Percentiles rank a stretch among this genome's conserved stretches.
phyloP scores from a whole-genome alignment of 495 filamentous ascomycete genomes.

The Paragyromitra xinjiangensis region DNA sequence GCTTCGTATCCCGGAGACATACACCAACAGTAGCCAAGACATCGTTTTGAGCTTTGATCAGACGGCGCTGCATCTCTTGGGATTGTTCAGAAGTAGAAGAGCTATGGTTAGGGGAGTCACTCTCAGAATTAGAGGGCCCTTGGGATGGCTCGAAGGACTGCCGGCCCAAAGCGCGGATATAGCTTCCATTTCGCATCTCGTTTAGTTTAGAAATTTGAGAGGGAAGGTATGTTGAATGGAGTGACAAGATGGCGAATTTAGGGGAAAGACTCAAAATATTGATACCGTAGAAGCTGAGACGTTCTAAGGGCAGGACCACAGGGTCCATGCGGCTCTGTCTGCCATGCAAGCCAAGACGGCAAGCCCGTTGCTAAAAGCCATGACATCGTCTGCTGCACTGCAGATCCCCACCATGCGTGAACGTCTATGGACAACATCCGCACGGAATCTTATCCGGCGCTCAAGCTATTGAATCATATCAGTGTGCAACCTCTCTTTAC shows the following conservation, averaged over 20 bases:
- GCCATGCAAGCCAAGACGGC: conserved; percentile 42
- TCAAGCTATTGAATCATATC: neutral
- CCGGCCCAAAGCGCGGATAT: conserved; percentile 56
- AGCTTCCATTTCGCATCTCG: conserved; percentile 56
- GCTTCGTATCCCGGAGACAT: conserved; percentile 54
- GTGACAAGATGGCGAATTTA: neutral
- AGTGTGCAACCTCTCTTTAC: neutral
- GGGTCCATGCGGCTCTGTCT: conserved; percentile 35
- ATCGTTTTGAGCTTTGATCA: conserved; percentile 57
- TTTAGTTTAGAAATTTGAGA: neutral
- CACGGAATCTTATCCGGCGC: neutral
- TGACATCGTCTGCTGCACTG: conserved; percentile 36
- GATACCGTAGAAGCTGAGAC: conserved; percentile 15
- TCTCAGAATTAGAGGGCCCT: conserved; percentile 38
- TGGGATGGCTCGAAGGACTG: conserved; percentile 57
- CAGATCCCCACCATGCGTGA: conserved; percentile 31
- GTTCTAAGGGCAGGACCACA: neutral
- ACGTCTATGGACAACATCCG: conserved; percentile 2
- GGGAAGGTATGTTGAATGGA: neutral
- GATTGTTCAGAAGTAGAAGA: conserved; percentile 50
- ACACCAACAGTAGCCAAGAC: conserved; percentile 57
- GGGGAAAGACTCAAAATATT: neutral
- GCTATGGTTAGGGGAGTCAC: conserved; percentile 26
- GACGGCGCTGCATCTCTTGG: conserved; percentile 53
- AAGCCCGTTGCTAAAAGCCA: conserved; percentile 23